phyloP scores from a whole-genome alignment of 1,284 basidiomycete species.

The Sporisorium scitamineum region DNA sequence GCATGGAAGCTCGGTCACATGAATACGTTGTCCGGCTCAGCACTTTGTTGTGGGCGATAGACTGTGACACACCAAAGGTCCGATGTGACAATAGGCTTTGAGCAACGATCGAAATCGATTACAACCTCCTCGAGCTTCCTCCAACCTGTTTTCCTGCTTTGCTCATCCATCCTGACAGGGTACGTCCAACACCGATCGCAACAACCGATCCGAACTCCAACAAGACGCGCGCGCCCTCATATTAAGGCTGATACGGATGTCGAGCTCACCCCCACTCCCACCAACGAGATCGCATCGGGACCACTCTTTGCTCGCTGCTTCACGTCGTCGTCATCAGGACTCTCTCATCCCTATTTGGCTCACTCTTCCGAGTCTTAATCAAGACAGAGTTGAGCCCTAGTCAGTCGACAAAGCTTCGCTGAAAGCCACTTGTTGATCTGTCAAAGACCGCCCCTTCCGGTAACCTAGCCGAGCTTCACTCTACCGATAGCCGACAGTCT shows the following conservation, averaged over 20 bases:
- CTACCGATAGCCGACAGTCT: not conserved
- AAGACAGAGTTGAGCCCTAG: not conserved
- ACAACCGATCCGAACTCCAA: constrained; percentile 4
- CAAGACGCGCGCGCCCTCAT: not conserved
- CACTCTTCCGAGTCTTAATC: not conserved
- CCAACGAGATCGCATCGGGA: not conserved
- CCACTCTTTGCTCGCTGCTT: not conserved
- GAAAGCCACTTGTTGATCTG: not conserved
- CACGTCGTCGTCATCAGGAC: not conserved
- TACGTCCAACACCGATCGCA: not conserved
- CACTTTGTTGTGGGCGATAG: not conserved
- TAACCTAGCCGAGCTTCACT: constrained; percentile 4
- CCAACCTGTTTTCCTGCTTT: not conserved
- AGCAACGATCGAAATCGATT: constrained; percentile 5
- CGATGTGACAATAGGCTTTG: constrained; percentile 6
- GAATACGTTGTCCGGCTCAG: not conserved
- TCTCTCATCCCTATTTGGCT: not conserved
- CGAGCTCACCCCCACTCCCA: not conserved
- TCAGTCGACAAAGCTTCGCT: not conserved
- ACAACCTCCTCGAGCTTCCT: not conserved
- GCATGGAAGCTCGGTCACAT: not conserved
- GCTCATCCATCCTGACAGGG: not conserved
- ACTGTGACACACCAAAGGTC: constrained; percentile 1
- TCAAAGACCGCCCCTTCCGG: constrained; percentile 5
- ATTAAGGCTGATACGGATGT: not conserved